Conservation (phyloP, 202 grass and related monocot genomes). For the Saccharum hybrid region DNA sequence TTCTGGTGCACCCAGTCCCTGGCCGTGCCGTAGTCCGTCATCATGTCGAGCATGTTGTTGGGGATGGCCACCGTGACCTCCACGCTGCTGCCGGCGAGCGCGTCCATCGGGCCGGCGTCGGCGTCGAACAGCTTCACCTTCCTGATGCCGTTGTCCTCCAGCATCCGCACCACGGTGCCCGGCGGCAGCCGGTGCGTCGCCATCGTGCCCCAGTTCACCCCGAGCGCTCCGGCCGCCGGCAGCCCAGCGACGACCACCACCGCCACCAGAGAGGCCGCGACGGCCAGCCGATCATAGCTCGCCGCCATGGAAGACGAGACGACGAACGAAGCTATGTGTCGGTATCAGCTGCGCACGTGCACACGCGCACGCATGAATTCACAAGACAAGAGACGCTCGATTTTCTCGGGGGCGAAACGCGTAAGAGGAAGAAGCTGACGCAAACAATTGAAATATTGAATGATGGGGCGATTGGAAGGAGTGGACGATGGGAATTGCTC, state of each 20-base stretch:
- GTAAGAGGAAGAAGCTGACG: not conserved
- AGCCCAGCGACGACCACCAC: not conserved
- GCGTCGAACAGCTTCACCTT: constrained; percentile 97
- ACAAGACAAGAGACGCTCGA: not conserved
- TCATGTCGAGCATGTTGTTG: constrained; percentile 72
- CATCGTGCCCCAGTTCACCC: constrained; percentile 94
- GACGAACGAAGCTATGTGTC: not conserved
- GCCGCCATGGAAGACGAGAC: constrained; percentile 17
- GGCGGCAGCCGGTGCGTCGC: constrained; percentile 80
- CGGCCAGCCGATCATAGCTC: constrained; percentile 2
- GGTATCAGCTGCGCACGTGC: not conserved
- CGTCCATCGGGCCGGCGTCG: constrained; percentile 57
- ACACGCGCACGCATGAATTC: not conserved
- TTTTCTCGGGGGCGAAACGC: not conserved
- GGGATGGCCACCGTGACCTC: constrained; percentile 89
- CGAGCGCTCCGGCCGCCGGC: constrained; percentile 52
- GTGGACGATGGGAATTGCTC: constrained; percentile 26
- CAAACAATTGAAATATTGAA: constrained; percentile 10
- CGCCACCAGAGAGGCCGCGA: not conserved
- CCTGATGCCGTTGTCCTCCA: constrained; percentile 85
- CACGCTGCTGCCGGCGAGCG: constrained; percentile 65
- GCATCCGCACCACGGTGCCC: constrained; percentile 65
- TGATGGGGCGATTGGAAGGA: not conserved
- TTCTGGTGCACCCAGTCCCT: constrained; percentile 86
- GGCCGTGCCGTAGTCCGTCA: constrained; percentile 80